phyloP scores from a whole-genome alignment of 495 filamentous ascomycete species.

The Mycothermus thermophilus region DNA sequence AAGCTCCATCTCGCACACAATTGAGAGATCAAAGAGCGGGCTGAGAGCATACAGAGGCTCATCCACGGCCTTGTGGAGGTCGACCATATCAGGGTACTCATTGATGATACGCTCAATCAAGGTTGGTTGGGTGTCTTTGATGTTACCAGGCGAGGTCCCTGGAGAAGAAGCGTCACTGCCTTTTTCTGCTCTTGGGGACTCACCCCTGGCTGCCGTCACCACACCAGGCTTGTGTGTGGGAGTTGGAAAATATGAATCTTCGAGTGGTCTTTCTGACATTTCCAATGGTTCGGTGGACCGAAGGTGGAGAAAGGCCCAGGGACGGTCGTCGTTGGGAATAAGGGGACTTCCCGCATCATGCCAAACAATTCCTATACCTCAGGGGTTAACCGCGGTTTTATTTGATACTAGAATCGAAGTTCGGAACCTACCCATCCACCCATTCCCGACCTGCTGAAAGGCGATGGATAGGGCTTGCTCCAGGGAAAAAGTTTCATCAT shows the following conservation, averaged over 20 bases:
- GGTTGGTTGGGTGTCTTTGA: neutral
- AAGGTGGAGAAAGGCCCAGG: too few species aligned
- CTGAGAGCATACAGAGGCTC: constrained; percentile 18
- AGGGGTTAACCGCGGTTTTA: too few species aligned
- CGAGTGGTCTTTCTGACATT: neutral
- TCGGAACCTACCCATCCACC: constrained; percentile 3
- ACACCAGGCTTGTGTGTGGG: neutral
- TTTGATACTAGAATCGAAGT: too few species aligned
- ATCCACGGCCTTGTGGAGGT: constrained; percentile 1
- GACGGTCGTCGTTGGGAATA: neutral
- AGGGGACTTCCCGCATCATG: neutral
- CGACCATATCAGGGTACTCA: constrained; percentile 9
- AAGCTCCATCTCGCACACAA: constrained; percentile 14
- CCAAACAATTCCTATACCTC: neutral
- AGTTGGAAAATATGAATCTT: neutral
- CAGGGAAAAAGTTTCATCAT: constrained; percentile 11
- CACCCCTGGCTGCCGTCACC: neutral
- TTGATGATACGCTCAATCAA: constrained; percentile 1
- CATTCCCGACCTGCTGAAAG: constrained; percentile 3
- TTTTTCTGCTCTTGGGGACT: too few species aligned
- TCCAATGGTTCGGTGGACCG: neutral
- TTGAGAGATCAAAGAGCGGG: constrained; percentile 14
- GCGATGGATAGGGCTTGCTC: constrained; percentile 18
- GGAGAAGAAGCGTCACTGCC: too few species aligned
- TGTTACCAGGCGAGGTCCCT: too few species aligned